Conservation (phyloP, 2,329 filamentous ascomycete genomes). For the Fusarium continuum region DNA sequence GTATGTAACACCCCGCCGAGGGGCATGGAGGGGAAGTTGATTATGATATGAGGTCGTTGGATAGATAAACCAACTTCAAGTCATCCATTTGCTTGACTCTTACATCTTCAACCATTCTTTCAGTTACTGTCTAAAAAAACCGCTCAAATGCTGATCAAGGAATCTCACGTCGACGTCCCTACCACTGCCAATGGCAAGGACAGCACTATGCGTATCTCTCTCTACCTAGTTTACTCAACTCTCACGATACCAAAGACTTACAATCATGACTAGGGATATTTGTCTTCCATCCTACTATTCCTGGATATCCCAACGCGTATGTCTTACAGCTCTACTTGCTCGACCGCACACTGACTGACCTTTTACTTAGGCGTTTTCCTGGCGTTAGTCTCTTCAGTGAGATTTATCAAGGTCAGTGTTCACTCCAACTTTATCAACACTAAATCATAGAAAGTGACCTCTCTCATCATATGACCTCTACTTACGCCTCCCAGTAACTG, state of each 20-base stretch:
- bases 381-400: slow-evolving; percentile 91
- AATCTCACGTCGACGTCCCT: slow-evolving; percentile 61
- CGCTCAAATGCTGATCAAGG: slow-evolving; percentile 61
- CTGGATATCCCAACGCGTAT: slow-evolving; percentile 86
- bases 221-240: slow-evolving; percentile 8
- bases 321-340: slow-evolving; percentile 26
- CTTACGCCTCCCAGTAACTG: slow-evolving; percentile 71
- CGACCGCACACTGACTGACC: slow-evolving; percentile 11
- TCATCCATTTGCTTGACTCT: neutral
- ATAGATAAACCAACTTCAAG: slow-evolving; percentile 5
- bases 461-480: neutral
- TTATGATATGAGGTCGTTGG: slow-evolving; percentile 22
- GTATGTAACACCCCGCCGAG: slow-evolving; percentile 33
- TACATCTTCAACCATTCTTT: neutral
- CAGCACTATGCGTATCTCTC: slow-evolving; percentile 59
- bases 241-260: slow-evolving; percentile 20
- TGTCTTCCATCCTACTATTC: slow-evolving; percentile 85
- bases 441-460: neutral
- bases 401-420: slow-evolving; percentile 85
- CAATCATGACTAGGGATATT: slow-evolving; percentile 73
- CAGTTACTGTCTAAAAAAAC: neutral
- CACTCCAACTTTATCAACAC: slow-evolving; percentile 22
- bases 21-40: slow-evolving; percentile 30
- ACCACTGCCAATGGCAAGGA: slow-evolving; percentile 63
- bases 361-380: slow-evolving; percentile 69